Evolutionary conservation across 2,329 filamentous ascomycete species (phyloP), one percentile per base, ranked within the genome.

Genomic region (Periconia sp.): DNA sequence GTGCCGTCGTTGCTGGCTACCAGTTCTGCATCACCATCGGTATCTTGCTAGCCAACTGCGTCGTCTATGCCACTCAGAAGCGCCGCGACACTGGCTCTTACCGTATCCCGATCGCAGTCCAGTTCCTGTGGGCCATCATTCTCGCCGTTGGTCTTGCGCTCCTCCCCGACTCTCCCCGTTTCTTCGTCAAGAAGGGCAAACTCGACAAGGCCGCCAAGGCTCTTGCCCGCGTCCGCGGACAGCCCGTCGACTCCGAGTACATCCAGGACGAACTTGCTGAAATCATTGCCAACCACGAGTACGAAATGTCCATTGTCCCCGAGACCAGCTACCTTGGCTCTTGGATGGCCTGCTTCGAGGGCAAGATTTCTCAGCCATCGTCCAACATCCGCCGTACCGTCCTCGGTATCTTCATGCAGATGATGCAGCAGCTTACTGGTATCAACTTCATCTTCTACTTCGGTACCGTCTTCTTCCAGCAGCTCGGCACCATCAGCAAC

Each of bases 281-380:
- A 76, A 92, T 96, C 58, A 82, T 95, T 50, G 91, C 90, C 78
- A 96, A 95, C 80, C 83, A 95, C 73, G 89, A 90, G 75, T 94
- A 94, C 67, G 91, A 96, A 78, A 66, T 86, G 57, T 66, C 82
- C 37, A 76, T 88, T 54, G 40, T 66, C 43, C 64, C 61, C 13
- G 54, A 65, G 46, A 62, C 57, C 40, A 62, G 57, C 57, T 69
- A 68, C 50, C 41, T 68, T 28, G 63, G 61, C 8, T 82, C 79
- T 63, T 95, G 90, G 90, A 70, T 71, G 50, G 78, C 80, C 67
- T 85, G 82, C 74, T 85, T 84, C 76, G 69, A 71, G 45, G 82
- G 82, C 46, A 76, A 71, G 41, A 54, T 69, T 36, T 73, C 64
- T 56, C 66, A 74, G 45, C 73, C 78, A 24, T 78, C 78, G 57